Evolutionary conservation across 2,329 filamentous ascomycete genomes (phyloP).

Genomic region (Colletotrichum higginsianum): DNA sequence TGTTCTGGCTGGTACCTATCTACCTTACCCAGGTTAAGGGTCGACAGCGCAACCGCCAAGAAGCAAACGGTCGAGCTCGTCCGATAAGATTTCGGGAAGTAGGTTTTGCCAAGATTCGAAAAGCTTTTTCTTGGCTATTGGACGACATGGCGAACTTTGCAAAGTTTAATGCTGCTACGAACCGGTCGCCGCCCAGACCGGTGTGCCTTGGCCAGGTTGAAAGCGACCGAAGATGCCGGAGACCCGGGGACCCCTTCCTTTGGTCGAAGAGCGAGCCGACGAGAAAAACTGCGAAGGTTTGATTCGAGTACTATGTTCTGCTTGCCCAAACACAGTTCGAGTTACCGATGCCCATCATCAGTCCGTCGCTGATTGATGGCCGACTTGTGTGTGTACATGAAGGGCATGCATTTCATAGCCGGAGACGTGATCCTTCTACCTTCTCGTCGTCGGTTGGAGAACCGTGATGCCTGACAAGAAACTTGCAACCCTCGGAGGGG

Average conservation of each 20-base stretch:
- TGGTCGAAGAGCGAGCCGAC: not conserved
- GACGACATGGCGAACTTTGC: not conserved
- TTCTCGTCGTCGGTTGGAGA: too few species aligned
- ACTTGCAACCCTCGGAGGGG: too few species aligned
- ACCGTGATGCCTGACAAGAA: too few species aligned
- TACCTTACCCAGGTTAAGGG: too few species aligned
- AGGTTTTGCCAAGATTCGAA: slow-evolving; percentile 15
- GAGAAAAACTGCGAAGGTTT: too few species aligned
- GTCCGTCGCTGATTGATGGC: too few species aligned
- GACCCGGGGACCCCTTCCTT: not conserved
- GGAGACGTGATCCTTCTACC: too few species aligned
- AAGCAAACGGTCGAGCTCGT: slow-evolving; percentile 2
- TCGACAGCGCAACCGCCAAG: slow-evolving; percentile 14
- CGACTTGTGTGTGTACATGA: too few species aligned
- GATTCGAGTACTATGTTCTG: too few species aligned
- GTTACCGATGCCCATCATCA: too few species aligned
- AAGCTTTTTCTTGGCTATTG: slow-evolving; percentile 34
- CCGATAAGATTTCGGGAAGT: slow-evolving; percentile 7
- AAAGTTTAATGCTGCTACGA: not conserved
- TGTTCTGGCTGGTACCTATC: not conserved
- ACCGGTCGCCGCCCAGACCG: not conserved
- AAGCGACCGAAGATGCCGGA: not conserved
- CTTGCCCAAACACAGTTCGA: too few species aligned
- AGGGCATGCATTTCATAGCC: too few species aligned
- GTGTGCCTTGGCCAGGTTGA: not conserved